phyloP scores from a whole-genome alignment of 441 rosid genomes.

The Syzygium malaccense region DNA sequence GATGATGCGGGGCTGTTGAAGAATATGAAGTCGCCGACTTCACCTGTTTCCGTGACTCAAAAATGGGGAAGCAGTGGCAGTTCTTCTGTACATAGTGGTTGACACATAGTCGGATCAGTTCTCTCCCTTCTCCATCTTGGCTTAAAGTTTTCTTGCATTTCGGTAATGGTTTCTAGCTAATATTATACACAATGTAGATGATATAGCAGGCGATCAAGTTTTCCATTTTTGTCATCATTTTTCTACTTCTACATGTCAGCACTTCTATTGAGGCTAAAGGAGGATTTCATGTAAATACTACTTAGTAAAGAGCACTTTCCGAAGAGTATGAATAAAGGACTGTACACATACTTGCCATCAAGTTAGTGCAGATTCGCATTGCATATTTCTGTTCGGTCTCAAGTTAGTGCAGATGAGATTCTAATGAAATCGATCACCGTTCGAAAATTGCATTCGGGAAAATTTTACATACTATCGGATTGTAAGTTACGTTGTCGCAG shows the following conservation, averaged over 20 bases:
- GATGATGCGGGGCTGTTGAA: neutral
- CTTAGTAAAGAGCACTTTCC: neutral
- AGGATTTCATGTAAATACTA: neutral
- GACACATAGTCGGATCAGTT: neutral
- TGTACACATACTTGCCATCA: neutral
- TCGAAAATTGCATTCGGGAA: too few relatives aligned
- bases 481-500: neutral
- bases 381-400: too few relatives aligned
- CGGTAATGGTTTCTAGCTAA: neutral
- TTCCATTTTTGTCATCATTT: neutral
- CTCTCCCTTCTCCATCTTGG: neutral
- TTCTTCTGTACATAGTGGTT: constrained; percentile 29
- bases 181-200: neutral
- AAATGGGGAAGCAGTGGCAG: constrained; percentile 41
- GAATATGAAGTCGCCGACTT: constrained; percentile 14
- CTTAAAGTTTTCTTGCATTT: neutral
- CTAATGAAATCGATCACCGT: too few relatives aligned
- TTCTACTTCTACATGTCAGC: neutral
- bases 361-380: too few relatives aligned
- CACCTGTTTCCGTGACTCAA: constrained; percentile 58
- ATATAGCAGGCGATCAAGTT: neutral
- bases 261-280: neutral
- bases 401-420: too few relatives aligned
- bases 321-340: neutral
- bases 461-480: too few relatives aligned